Evolutionary conservation across 2,329 filamentous ascomycete genomes (phyloP).

Genomic region (Chrysosporium keratinophilum): DNA sequence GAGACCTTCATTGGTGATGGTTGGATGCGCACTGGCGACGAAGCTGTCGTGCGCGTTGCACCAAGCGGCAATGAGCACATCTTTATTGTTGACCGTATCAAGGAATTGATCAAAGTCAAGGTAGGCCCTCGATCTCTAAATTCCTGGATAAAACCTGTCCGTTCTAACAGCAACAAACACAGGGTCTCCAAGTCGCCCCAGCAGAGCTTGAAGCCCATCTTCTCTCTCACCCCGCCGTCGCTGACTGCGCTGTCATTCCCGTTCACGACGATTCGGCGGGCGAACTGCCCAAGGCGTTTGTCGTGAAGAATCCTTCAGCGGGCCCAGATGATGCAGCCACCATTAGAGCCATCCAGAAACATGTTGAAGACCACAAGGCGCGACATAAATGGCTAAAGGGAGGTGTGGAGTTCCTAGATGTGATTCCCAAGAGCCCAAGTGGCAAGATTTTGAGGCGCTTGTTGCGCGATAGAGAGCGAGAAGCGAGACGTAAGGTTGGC

Average conservation of each 20-base stretch:
- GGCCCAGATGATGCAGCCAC: constrained; percentile 44
- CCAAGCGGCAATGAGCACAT: constrained; percentile 65
- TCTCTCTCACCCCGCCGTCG: constrained; percentile 62
- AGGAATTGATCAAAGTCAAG: constrained; percentile 70
- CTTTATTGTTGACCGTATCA: constrained; percentile 73
- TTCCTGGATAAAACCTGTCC: neutral
- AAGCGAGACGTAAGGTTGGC: constrained; percentile 52
- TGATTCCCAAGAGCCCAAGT: constrained; percentile 51
- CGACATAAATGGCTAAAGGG: constrained; percentile 54
- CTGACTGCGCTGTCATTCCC: constrained; percentile 68
- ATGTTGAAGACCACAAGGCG: constrained; percentile 52
- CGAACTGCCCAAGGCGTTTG: constrained; percentile 54
- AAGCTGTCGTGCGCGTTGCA: constrained; percentile 58
- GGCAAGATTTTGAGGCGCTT: constrained; percentile 55
- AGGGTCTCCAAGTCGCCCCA: constrained; percentile 74
- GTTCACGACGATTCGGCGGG: constrained; percentile 54
- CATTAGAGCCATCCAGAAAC: constrained; percentile 44
- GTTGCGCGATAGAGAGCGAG: constrained; percentile 64
- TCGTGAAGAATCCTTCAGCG: constrained; percentile 48
- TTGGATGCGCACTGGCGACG: constrained; percentile 83
- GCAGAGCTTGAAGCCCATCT: constrained; percentile 74
- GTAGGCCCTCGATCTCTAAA: constrained; percentile 32
- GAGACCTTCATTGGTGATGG: constrained; percentile 64
- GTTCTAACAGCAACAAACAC: constrained; percentile 13
- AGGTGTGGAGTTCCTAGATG: constrained; percentile 48